Base-by-base conservation (phyloP, 768 basidiomycete genomes). In the Tricholoma flavovirens region DNA sequence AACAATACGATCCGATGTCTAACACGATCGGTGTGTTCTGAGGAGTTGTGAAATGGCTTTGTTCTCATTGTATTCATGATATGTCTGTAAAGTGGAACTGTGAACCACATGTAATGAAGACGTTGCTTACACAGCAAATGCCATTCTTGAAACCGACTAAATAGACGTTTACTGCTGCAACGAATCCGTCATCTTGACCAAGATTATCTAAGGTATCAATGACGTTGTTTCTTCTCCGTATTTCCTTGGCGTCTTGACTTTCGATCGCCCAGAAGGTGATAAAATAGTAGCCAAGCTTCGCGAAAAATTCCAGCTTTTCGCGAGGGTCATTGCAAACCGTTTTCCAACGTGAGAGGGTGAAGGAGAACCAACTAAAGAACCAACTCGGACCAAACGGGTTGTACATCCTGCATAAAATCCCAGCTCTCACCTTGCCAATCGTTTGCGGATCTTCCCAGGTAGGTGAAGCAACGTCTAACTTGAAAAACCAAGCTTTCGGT, bases 61-160 rank as follows among this genome's bases (percentile, higher is more conserved):
- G 52, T 9, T 43, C 8, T 4, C 2, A n/a, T 29, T 15, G 11
- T 29, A 54, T 49, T 24, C n/a, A 81, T 55, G 87, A 87, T 53
- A 93, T 84, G 64, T 95, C 89, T 49, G 87, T 86, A 64, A 89
- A 95, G 73, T 95, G 93, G 67, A 97, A 96, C 93, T 93, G 63
- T 14, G 22, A 10, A 33, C 33, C 26, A 12, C 32, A 53, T 42
- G 26, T 29, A 17, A 10, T 33, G 52, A 17, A n/a, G 12, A 19
- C 3, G 14, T 42, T 33, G 75, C 84, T 63, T 60, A 88, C 87
- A 43, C 82, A 79, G 62, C 86, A 87, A 57, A 98, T 86, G 7
- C 95, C 95, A 64, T 92, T 91, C 15, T 83, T 81, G 65, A 96
- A 94, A 10, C 97, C 89, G 3, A 90, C 82, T 22, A 98, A 71